Conservation (phyloP, 805 yeast genomes). For the Komagataella pseudopastoris region DNA sequence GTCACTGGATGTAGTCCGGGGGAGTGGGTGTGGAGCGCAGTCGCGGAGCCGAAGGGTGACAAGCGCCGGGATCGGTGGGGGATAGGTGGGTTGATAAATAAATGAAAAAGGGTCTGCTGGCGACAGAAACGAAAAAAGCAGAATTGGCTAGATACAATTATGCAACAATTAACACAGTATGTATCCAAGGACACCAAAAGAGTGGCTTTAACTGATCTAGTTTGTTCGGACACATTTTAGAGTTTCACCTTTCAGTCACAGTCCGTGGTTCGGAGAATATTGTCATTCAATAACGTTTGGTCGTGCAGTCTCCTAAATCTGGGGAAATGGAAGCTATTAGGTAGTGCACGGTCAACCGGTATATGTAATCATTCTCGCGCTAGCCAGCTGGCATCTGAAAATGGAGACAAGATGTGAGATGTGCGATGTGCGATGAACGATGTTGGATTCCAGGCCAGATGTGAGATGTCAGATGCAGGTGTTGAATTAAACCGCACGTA, state of each 20-base stretch:
- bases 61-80: background rate
- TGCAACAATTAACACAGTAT: background rate
- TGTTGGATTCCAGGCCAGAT: background rate
- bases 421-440: background rate
- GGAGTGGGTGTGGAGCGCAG: background rate
- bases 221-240: background rate
- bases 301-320: background rate
- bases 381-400: background rate
- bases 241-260: background rate
- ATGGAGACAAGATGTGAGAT: background rate
- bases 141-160: background rate
- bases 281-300: background rate
- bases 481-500: too few relatives aligned
- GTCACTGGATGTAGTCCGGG: background rate
- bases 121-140: background rate
- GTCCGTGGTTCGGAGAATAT: background rate
- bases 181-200: background rate
- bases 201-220: background rate
- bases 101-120: background rate
- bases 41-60: background rate
- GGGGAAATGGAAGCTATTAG: background rate
- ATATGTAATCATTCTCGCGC: too few relatives aligned
- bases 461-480: too few relatives aligned
- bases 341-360: background rate
- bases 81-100: background rate